Conservation (phyloP, 2,329 filamentous ascomycete genomes). For the Xylariomycetidae sp. region DNA sequence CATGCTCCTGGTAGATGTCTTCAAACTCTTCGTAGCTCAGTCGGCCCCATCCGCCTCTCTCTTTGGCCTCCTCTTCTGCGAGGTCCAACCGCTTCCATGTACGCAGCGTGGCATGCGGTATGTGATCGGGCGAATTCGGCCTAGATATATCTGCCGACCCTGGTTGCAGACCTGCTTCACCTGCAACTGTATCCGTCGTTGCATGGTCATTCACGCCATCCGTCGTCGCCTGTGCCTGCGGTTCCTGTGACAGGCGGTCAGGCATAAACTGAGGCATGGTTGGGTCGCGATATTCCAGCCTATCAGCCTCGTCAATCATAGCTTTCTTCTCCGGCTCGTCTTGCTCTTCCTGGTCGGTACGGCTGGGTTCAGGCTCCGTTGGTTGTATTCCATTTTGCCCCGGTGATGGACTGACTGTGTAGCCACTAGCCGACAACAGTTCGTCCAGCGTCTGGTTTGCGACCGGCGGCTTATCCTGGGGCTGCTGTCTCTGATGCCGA, state of each 20-base stretch:
- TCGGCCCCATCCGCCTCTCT: conserved; percentile 72
- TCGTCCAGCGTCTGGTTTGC: conserved; percentile 30
- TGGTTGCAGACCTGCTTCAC: too few species aligned
- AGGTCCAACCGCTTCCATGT: conserved; percentile 53
- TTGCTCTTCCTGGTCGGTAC: not conserved
- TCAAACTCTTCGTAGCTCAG: conserved; percentile 78
- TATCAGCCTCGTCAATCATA: not conserved
- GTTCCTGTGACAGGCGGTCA: conserved; percentile 31
- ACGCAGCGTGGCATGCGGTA: conserved; percentile 32
- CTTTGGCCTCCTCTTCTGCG: conserved; percentile 61
- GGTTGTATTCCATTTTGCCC: too few species aligned
- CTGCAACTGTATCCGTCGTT: too few species aligned
- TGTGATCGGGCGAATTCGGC: conserved; percentile 4
- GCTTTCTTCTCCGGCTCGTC: not conserved
- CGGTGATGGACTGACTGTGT: conserved; percentile 26
- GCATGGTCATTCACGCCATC: too few species aligned
- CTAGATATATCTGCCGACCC: too few species aligned
- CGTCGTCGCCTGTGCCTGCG: not conserved
- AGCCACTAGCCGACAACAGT: conserved; percentile 39
- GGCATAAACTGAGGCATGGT: conserved; percentile 65
- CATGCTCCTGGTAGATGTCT: conserved; percentile 51
- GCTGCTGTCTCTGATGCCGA: conserved; percentile 6
- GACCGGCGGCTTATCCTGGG: conserved; percentile 5
- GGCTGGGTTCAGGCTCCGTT: conserved; percentile 8
- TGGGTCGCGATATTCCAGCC: conserved; percentile 40